These are phyloP conservation scores for Achaetomiella virescens DNA, from an alignment of 495 filamentous ascomycete species.

Conservation along the genomic window DNA sequence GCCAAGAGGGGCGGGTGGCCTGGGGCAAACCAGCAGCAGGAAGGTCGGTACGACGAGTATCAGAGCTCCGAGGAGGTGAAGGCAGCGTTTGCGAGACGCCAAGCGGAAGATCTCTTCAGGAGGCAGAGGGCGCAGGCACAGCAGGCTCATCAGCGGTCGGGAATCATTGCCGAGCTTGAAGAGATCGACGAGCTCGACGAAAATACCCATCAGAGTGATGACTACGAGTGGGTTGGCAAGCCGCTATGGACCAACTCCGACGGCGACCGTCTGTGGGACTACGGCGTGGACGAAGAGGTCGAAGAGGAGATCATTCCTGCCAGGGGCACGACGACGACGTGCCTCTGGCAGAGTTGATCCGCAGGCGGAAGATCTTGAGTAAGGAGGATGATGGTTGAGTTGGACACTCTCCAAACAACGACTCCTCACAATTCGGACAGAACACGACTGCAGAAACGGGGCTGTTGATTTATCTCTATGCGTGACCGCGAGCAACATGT, in stretches of 20 bases:
- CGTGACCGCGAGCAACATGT: too few relatives aligned
- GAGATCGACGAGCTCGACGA: slow-evolving; percentile 41
- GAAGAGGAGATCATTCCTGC: slow-evolving; percentile 50
- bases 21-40: slow-evolving; percentile 14
- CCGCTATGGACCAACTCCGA: slow-evolving; percentile 77
- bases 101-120: slow-evolving; percentile 43
- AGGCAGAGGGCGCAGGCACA: slow-evolving; percentile 23
- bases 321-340: slow-evolving; percentile 60
- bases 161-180: slow-evolving; percentile 37
- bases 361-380: slow-evolving; percentile 38
- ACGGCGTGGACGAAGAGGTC: slow-evolving; percentile 79
- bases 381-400: slow-evolving; percentile 22
- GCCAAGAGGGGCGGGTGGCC: slow-evolving; percentile 29
- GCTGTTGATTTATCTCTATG: not conserved
- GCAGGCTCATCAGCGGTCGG: slow-evolving; percentile 19
- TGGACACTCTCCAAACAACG: not conserved
- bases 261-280: slow-evolving; percentile 80
- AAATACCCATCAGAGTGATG: slow-evolving; percentile 19
- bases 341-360: slow-evolving; percentile 62
- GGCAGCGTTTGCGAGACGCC: slow-evolving; percentile 31
- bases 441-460: not conserved
- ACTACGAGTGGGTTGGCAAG: slow-evolving; percentile 43
- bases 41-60: slow-evolving; percentile 9
- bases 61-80: slow-evolving; percentile 25
- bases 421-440: not conserved